phyloP scores from a whole-genome alignment of 306 rosid species.

The Cucurbita maxima region DNA sequence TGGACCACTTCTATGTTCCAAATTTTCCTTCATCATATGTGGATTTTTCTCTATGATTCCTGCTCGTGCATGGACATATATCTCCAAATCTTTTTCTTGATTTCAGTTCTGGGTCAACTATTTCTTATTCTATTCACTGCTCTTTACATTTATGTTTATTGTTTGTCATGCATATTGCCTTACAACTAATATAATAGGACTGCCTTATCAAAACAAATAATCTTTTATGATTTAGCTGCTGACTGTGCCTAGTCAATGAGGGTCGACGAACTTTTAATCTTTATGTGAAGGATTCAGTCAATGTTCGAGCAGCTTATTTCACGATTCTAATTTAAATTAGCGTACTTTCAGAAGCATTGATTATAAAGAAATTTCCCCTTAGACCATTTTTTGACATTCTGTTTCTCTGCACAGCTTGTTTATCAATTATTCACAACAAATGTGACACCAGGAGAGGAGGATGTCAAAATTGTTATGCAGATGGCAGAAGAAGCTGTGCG shows the following conservation, averaged over 20 bases:
- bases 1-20: not conserved
- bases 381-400: not conserved
- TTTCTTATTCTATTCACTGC: not conserved
- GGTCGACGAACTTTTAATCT: too few relatives aligned
- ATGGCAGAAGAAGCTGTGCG: constrained; percentile 95
- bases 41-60: not conserved
- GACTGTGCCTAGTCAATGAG: too few relatives aligned
- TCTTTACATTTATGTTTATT: not conserved
- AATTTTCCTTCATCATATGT: not conserved
- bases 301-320: not conserved
- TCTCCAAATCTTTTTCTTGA: not conserved
- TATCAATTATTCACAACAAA: constrained; percentile 78
- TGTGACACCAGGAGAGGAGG: constrained; percentile 69
- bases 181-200: not conserved
- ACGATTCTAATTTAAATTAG: not conserved
- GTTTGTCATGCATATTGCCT: not conserved
- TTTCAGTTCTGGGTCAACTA: not conserved
- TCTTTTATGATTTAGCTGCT: not conserved
- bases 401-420: constrained; percentile 63
- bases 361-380: not conserved
- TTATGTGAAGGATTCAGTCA: not conserved
- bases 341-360: not conserved
- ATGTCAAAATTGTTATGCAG: constrained; percentile 92
- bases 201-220: not conserved
- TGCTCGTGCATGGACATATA: not conserved